Evolutionary conservation across 257 asterid genomes (phyloP), one percentile per base, ranked within the genome.

Genomic region (Solanum sejunctum): DNA sequence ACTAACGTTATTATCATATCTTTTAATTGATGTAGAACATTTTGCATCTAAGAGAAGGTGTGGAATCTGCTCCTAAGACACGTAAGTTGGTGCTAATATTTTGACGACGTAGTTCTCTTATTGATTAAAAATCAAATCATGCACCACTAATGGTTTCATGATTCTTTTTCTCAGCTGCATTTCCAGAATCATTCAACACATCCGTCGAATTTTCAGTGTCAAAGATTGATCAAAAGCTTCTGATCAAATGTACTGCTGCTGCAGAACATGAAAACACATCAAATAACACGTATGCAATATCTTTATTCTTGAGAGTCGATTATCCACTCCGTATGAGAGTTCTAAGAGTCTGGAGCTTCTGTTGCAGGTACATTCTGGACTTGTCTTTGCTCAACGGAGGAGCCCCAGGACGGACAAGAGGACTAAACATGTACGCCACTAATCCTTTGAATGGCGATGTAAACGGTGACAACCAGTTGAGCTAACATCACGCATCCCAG

Each of bases 141-240:
- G 23, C 64, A 26, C 47, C 4, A 52, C 17, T 64, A 72, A 2
- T 77, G 49, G n/a, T 52, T 77, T 17, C 26, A 0, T 77, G 23
- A 26, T 18, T 70, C 81, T 79, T 87, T 32, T 39, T 80, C 26
- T 0, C 41, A 80, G 45, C 81, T 90, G 83, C 90, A 88, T 92
- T 79, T 45, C 85, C 91, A 52, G 87, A 70, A 84, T 66, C 84
- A 66, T 86, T 89, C 57, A 87, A 89, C 63, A 85, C 93, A 84
- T 96, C 95, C 41, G 56, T 84, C 81, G 88, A 86, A 58, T 94
- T 87, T 75, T 78, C 87, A 3, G 88, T 91, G 75, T 86, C 93
- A 11, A 93, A 85, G 89, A 81, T 87, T 13, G 95, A 89, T 85
- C 86, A 90, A 89, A 92, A 90, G 90, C 91, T 93, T 85, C 32